Base-by-base conservation (phyloP, 495 filamentous ascomycete genomes). In the Xylaria flabelliformis region DNA sequence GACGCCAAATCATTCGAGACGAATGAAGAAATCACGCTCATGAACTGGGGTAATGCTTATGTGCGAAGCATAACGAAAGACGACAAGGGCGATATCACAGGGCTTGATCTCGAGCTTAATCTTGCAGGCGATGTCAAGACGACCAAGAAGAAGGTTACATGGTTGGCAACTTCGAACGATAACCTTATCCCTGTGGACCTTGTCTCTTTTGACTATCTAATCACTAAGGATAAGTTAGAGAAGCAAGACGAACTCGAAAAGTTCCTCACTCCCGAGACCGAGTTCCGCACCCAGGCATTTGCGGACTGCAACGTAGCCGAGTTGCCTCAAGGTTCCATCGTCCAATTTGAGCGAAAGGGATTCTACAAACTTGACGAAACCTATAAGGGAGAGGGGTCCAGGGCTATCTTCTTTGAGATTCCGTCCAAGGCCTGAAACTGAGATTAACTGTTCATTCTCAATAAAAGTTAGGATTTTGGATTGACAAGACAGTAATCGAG, bases 41-140 rank as follows among this genome's bases (percentile, higher is more conserved):
- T 95, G 93, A 90, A 88, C 81, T 94, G 92, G 93, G 92, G 93
- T 69, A 95, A 95, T 67, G 93, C 92, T 55, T 88, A 93, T 70
- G 90, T 95, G 8, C 90, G 91, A 55, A 90, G 90, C 75, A 93
- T 93, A 76, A 81, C 81, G 32, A 85, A 87, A 41, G 74, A 81
- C 41, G 75, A 80, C 17, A 76, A 77, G n/a, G 82, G 81, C 34
- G 74, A 80, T 13, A 86, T 95, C 59, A 91, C 88, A 0, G 78
- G 78, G 24, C 83, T 95, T 5, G 91, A 91, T 70, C 85, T 94
- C 15, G 91, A 93, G 74, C 86, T 95, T 1, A 89, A 95, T 74
- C 87, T 94, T 36, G 87, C 90, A 74, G 92, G 93, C 64, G 93
- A 95, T 79, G 88, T 95, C 78, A 94, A 94, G 85, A 91, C 91